Evolutionary conservation across 2,329 filamentous ascomycete genomes (phyloP), one percentile per base, ranked within the genome.

Genomic region (Atkinsonella texensis): DNA sequence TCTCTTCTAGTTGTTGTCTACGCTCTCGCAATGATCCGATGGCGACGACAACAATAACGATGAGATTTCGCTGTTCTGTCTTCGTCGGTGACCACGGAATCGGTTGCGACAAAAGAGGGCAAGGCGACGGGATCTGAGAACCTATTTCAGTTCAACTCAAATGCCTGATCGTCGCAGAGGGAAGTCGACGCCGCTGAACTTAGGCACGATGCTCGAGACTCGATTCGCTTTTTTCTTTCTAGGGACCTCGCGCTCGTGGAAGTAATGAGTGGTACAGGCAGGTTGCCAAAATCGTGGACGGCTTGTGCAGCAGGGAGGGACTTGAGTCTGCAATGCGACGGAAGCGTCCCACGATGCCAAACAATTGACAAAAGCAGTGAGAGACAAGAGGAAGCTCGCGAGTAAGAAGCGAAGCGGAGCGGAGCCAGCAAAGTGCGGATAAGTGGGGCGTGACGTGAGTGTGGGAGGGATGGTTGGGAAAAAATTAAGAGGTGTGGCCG

Each of bases 61-160:
- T 59, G 56, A 54, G 53, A 52, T 57, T 61, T 67, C 62, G 62
- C 62, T 61, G 62, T 61, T 59, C 60, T 62, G 62, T 63, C 58
- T 62, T 61, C 54, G 63, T 67, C 60, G 65, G 58, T 52, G 55
- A 62, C 63, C 63, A 65, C 59, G 60, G 62, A 61, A 58, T 69
- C 63, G 62, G 51, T 60, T 67, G 65, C 63, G 52, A 41, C 15
- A 49, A 62, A 58, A 56, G 50, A 61, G 60, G 44, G 47, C 28
- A 59, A 57, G 57, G 61, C 61, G 64, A 68, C 54, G 52, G 57
- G 44, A 57, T 55, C 57, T 65, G 66, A 58, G 60, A 70, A 70
- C 70, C 69, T 72, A 53, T 72, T 71, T 62, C 69, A 71, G 69
- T 70, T 67, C 65, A 33, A 47, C 18, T 48, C 63, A 63, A 62